phyloP scores from a whole-genome alignment of 306 rosid genomes.

The Sesbania bispinosa region DNA sequence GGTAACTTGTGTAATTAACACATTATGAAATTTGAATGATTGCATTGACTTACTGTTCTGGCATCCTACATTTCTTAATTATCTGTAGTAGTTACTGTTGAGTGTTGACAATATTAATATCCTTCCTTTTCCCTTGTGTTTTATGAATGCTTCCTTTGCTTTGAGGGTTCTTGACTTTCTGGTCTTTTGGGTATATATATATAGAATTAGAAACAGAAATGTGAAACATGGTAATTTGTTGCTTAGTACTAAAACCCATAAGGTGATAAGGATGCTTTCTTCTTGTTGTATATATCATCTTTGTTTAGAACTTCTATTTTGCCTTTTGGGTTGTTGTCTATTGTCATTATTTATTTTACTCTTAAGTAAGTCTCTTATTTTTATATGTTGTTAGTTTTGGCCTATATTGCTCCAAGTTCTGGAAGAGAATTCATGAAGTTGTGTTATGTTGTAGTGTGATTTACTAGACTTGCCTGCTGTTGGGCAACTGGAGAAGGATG shows the following conservation, averaged over 20 bases:
- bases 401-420: background rate
- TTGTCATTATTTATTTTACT: background rate
- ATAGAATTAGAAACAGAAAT: background rate
- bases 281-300: background rate
- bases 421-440: slow-evolving; percentile 5
- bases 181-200: background rate
- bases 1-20: slow-evolving; percentile 50
- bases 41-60: background rate
- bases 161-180: background rate
- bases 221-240: background rate
- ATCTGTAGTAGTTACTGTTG: background rate
- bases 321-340: background rate
- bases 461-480: slow-evolving; percentile 80
- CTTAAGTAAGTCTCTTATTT: background rate
- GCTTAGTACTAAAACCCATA: background rate
- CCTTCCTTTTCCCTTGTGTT: background rate
- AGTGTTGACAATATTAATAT: background rate
- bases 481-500: slow-evolving; percentile 87
- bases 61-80: background rate
- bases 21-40: background rate
- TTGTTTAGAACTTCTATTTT: background rate
- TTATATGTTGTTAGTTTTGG: background rate
- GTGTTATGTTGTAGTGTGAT: slow-evolving; percentile 66
- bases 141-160: background rate
- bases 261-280: background rate